Conservation (phyloP, 2,329 filamentous ascomycete genomes). For the Hirsutella rhossiliensis region DNA sequence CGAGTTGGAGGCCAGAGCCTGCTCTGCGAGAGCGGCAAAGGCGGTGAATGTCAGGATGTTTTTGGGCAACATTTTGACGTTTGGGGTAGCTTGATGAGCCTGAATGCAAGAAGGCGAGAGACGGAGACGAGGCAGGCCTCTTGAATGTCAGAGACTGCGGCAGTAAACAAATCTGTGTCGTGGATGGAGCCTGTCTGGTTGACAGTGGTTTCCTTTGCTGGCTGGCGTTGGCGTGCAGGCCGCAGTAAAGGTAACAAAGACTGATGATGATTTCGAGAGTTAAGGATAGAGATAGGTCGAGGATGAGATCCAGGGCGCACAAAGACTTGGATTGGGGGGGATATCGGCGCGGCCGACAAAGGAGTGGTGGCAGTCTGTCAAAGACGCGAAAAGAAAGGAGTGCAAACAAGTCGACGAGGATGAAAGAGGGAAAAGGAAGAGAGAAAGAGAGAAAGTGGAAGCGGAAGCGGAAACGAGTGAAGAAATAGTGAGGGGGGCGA, state of each 20-base stretch:
- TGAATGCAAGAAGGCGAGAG: neutral
- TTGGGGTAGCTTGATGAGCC: neutral
- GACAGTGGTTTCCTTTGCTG: too few species aligned
- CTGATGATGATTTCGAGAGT: neutral
- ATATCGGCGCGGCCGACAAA: slow-evolving; percentile 22
- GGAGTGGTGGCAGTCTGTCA: slow-evolving; percentile 33
- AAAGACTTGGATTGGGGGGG: neutral
- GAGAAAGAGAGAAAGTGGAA: slow-evolving; percentile 6
- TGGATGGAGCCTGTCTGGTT: too few species aligned
- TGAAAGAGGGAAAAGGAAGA: slow-evolving; percentile 11
- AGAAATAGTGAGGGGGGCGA: neutral
- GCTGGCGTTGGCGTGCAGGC: neutral
- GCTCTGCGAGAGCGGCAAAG: slow-evolving; percentile 29
- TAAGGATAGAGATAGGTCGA: neutral
- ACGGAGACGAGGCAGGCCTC: neutral
- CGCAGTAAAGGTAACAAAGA: neutral
- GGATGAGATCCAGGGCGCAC: neutral
- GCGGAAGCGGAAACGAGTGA: too few species aligned
- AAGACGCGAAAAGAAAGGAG: slow-evolving; percentile 29
- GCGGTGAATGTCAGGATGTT: slow-evolving; percentile 28
- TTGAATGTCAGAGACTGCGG: neutral
- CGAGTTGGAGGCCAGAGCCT: slow-evolving; percentile 28
- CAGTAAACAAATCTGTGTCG: neutral
- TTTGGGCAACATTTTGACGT: slow-evolving; percentile 29
- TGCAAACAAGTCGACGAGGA: slow-evolving; percentile 6